These are phyloP conservation scores for Ziziphus jujuba DNA, from an alignment of 306 rosid species.

Conservation along the genomic window DNA sequence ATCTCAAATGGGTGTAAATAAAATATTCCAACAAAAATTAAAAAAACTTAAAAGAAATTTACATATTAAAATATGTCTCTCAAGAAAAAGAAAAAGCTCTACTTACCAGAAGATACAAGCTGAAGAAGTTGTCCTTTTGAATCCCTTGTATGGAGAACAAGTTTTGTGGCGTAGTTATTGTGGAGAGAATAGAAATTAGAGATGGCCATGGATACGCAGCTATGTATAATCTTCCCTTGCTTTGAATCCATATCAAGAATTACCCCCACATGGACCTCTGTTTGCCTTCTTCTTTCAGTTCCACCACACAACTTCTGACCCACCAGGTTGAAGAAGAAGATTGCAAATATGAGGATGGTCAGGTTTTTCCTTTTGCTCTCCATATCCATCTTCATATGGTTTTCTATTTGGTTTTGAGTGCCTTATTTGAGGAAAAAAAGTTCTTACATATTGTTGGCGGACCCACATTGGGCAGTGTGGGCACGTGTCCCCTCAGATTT, in stretches of 20 bases:
- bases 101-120: conserved; percentile 7
- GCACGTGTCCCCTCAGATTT: no score
- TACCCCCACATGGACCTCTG: not conserved
- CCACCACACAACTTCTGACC: not conserved
- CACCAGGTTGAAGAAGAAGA: not conserved
- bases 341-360: not conserved
- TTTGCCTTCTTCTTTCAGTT: no score
- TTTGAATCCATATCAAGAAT: not conserved
- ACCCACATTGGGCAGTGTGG: no score
- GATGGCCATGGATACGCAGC: not conserved
- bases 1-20: no score
- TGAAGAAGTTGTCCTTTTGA: conserved; percentile 18
- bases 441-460: no score
- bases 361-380: no score
- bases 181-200: conserved; percentile 17
- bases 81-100: not conserved
- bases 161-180: conserved; percentile 14
- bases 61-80: no score
- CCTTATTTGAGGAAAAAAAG: no score
- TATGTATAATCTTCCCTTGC: not conserved
- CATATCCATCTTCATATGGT: no score
- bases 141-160: conserved; percentile 11
- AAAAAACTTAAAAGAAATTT: no score
- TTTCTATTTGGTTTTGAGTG: no score
- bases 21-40: no score